A percentile compares a stretch with the other conserved stretches of the same genome.
These are phyloP conservation scores for Phytophthora pluvialis DNA, from an alignment of 352 stramenopile genomes.

Conservation along the genomic window DNA sequence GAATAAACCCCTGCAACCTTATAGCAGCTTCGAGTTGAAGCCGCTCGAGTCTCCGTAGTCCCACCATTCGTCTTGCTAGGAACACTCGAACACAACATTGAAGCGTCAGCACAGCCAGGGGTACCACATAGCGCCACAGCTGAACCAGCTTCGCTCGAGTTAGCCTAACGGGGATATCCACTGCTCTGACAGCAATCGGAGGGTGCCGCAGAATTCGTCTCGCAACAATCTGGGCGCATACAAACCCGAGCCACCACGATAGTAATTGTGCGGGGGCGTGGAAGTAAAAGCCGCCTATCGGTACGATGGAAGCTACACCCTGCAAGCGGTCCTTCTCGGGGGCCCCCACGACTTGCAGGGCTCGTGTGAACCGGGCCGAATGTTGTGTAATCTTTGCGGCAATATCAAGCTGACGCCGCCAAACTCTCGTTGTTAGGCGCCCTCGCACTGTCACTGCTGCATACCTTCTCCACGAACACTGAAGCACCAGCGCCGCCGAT, in stretches of 20 bases:
- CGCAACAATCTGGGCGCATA: constrained; percentile 22
- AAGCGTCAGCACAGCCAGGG: constrained; percentile 33
- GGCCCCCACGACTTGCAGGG: neutral
- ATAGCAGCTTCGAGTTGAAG: constrained; percentile 29
- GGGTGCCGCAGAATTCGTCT: constrained; percentile 50
- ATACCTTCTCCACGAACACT: constrained; percentile 50
- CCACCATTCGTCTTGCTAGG: constrained; percentile 35
- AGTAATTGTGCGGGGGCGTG: constrained; percentile 46
- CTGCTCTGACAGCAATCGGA: constrained; percentile 37
- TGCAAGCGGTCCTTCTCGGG: neutral
- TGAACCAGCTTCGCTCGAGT: constrained; percentile 27
- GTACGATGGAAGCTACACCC: constrained; percentile 8
- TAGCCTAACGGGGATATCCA: constrained; percentile 49
- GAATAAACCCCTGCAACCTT: constrained; percentile 54
- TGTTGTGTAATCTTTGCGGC: constrained; percentile 48
- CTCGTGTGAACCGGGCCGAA: constrained; percentile 17
- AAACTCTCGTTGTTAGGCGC: constrained; percentile 34
- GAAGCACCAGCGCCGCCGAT: constrained; percentile 57
- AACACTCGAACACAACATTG: constrained; percentile 47
- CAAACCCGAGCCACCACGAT: constrained; percentile 51
- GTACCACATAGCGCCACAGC: constrained; percentile 36
- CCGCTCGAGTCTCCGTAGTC: constrained; percentile 26
- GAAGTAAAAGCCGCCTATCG: constrained; percentile 31
- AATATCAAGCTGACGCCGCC: constrained; percentile 48
- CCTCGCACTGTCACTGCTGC: constrained; percentile 34